Evolutionary conservation across 129 eudicot species (phyloP), one percentile per base, ranked within the genome.

Genomic region (Oenanthe sinensis): DNA sequence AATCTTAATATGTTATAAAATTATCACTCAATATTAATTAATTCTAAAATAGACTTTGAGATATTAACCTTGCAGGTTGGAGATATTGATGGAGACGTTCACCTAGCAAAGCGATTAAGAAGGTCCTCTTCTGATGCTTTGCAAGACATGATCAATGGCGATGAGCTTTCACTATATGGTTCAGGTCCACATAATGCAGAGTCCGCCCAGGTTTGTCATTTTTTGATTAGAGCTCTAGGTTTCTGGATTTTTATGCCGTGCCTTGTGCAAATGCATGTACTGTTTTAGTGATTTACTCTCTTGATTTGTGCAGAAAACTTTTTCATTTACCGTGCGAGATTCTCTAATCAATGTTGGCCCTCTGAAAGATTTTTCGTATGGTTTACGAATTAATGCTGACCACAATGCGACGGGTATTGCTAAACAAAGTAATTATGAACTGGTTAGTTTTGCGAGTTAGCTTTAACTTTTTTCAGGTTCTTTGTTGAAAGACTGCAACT

Each of bases 241-340:
- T 26, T 67, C 24, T 60, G 36, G 54, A 12, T 24, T 50, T 55
- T 20, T 6, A 33, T 44, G 30, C 13, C 48, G 12, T 24, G 50
- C 50, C 40, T 33, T 33, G 36, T 33, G 36, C 36, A 22, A 44
- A 73, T n/a, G 30, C 16, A 8, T 73, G 52, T 28, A 24, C 19
- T 37, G 39, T 58, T 24, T 62, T 74, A 28, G 46, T 45, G 8
- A 74, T 44, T 13, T 2, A 80, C 55, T n/a, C 63, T 74, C 71
- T 20, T 43, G n/a, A 69, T 80, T 14, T 60, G 33, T 82, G 89
- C 93, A 96, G 99, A 96, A 96, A 83, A 78, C 91, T 17, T 96
- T 96, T 86, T 89, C 96, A 39, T 96, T 92, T 87, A 87, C 97
- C 20, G 99, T 96, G 78, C 84, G 99, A 87, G 99, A 96, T 89